Evolutionary conservation across 805 yeast genomes (phyloP).

Genomic region (Saccharomycopsis lassenensis): DNA sequence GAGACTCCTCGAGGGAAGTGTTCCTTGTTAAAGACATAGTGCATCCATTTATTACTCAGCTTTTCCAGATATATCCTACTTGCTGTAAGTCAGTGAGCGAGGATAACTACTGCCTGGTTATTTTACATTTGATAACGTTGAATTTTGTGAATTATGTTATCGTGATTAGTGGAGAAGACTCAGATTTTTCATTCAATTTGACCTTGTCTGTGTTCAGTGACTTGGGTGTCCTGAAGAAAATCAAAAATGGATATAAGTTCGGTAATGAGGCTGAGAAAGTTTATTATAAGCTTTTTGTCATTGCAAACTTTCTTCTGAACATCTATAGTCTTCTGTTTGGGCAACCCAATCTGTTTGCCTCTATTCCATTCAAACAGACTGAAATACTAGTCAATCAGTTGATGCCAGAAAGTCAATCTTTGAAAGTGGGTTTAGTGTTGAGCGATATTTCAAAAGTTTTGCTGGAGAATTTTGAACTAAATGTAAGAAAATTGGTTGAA

Average conservation of each 20-base stretch:
- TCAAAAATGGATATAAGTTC: slow-evolving; percentile 24
- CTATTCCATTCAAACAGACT: slow-evolving; percentile 15
- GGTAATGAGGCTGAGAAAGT: slow-evolving; percentile 21
- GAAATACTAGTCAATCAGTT: background rate
- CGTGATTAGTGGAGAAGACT: slow-evolving; percentile 47
- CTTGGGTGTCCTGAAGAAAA: slow-evolving; percentile 30
- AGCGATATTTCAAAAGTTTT: slow-evolving; percentile 17
- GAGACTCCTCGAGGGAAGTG: too few species aligned
- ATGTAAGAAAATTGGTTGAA: slow-evolving; percentile 8
- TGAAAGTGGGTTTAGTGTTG: slow-evolving; percentile 22
- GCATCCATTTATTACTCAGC: slow-evolving; percentile 16
- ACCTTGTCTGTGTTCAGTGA: slow-evolving; percentile 48
- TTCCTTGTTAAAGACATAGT: slow-evolving; percentile 15
- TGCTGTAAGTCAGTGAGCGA: background rate
- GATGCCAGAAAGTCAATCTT: slow-evolving; percentile 19
- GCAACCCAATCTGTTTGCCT: slow-evolving; percentile 26
- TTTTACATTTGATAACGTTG: slow-evolving; percentile 11
- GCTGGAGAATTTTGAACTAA: background rate
- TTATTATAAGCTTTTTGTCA: slow-evolving; percentile 34
- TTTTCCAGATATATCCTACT: slow-evolving; percentile 16
- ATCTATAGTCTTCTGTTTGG: slow-evolving; percentile 44
- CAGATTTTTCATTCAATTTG: slow-evolving; percentile 45
- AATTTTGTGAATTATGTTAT: slow-evolving; percentile 40
- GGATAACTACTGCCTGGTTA: slow-evolving; percentile 1
- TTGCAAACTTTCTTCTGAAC: slow-evolving; percentile 39